Evolutionary conservation across 2,329 filamentous ascomycete species (phyloP).

Genomic region (Hymenoscyphus fraxineus): DNA sequence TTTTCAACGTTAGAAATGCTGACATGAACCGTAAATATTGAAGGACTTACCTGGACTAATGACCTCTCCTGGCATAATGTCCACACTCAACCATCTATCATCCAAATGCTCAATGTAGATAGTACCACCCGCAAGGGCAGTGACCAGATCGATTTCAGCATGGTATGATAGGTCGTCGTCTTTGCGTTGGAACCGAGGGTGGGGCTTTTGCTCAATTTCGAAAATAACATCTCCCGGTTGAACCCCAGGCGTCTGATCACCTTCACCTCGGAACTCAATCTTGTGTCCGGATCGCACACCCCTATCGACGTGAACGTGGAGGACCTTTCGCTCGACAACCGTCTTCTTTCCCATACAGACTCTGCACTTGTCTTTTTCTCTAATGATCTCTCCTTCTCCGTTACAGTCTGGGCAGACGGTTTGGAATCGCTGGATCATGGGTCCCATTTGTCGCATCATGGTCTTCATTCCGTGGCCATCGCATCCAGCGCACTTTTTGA

Average conservation of each 20-base stretch:
- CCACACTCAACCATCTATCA: constrained; percentile 91
- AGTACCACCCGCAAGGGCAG: constrained; percentile 84
- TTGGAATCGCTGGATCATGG: constrained; percentile 99
- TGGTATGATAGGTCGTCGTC: constrained; percentile 95
- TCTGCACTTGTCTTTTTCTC: constrained; percentile 98
- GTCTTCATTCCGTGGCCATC: constrained; percentile 98
- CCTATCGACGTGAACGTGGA: constrained; percentile 95
- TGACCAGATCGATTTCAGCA: constrained; percentile 92
- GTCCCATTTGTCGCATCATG: constrained; percentile 99
- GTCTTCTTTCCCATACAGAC: constrained; percentile 97
- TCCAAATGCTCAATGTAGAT: constrained; percentile 96
- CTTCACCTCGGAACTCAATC: constrained; percentile 95
- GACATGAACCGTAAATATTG: not conserved
- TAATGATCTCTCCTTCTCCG: constrained; percentile 94
- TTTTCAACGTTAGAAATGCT: constrained; percentile 29
- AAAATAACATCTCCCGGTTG: constrained; percentile 96
- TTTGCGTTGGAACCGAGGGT: constrained; percentile 89
- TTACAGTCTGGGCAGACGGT: constrained; percentile 98
- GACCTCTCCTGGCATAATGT: constrained; percentile 90
- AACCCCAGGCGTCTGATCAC: constrained; percentile 90
- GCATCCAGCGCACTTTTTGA: constrained; percentile 86
- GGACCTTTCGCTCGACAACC: constrained; percentile 91
- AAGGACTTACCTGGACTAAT: constrained; percentile 75
- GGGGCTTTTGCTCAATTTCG: constrained; percentile 99
- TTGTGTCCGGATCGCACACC: constrained; percentile 92